These are phyloP conservation scores for Penicillium steckii DNA, from an alignment of 495 filamentous ascomycete species.

Conservation along the genomic window DNA sequence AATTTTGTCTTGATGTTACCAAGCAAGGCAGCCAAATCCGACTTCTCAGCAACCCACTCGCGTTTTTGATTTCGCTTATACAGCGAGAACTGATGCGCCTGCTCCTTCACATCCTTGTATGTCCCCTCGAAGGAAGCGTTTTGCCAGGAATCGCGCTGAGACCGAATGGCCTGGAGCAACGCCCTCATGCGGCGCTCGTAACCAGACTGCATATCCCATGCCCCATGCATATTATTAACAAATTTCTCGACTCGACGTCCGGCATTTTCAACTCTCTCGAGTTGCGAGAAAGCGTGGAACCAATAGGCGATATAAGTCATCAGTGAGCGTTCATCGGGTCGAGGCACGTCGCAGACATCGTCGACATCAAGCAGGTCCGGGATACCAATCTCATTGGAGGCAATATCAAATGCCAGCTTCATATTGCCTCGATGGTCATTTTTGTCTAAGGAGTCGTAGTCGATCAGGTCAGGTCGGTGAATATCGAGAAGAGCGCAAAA, in stretches of 20 bases:
- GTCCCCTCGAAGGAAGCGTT: constrained; percentile 82
- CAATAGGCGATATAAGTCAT: constrained; percentile 99
- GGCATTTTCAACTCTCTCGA: constrained; percentile 97
- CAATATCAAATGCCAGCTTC: constrained; percentile 95
- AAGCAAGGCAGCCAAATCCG: constrained; percentile 84
- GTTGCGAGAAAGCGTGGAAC: constrained; percentile 98
- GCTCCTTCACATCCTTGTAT: constrained; percentile 89
- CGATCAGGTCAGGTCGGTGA: constrained; percentile 93
- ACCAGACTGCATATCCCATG: constrained; percentile 97
- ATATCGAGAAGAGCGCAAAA: constrained; percentile 97
- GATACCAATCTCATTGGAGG: constrained; percentile 93
- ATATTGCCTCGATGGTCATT: constrained; percentile 94
- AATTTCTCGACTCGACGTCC: constrained; percentile 97
- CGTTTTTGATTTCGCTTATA: constrained; percentile 90
- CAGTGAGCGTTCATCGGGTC: constrained; percentile 90
- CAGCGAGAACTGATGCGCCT: constrained; percentile 72
- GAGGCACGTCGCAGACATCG: constrained; percentile 94
- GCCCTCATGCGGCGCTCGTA: constrained; percentile 88
- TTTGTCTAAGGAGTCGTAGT: constrained; percentile 93
- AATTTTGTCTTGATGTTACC: constrained; percentile 99
- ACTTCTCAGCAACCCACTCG: constrained; percentile 96
- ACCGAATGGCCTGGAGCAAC: constrained; percentile 69
- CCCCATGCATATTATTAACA: constrained; percentile 97
- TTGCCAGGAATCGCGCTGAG: constrained; percentile 73
- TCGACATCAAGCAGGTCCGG: constrained; percentile 94